Conservation (phyloP, 1,284 basidiomycete genomes). For the Cryptococcus neoformans region DNA sequence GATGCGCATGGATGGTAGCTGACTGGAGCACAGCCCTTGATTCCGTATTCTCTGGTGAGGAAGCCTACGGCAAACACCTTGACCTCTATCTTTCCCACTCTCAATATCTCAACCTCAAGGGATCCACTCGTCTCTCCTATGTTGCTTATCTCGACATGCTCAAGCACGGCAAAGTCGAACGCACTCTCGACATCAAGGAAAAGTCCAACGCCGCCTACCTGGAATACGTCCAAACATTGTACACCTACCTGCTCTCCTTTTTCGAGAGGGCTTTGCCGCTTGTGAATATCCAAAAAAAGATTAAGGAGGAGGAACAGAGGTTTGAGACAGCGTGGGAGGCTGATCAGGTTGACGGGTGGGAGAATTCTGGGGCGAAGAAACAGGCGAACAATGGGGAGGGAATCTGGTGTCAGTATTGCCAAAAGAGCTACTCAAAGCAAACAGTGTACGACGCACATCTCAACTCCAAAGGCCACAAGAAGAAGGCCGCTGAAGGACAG, state of each 20-base stretch:
- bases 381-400: conserved; percentile 54
- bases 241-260: conserved; percentile 82
- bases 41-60: conserved; percentile 91
- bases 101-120: conserved; percentile 84
- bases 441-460: conserved; percentile 97
- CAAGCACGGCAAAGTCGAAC: conserved; percentile 48
- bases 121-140: conserved; percentile 77
- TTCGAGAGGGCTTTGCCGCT: conserved; percentile 83
- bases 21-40: conserved; percentile 64
- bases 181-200: conserved; percentile 69
- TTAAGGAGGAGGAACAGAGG: conserved; percentile 61
- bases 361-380: conserved; percentile 35
- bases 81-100: conserved; percentile 89
- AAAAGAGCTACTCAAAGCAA: conserved; percentile 92
- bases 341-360: conserved; percentile 73
- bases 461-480: conserved; percentile 90
- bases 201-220: conserved; percentile 71
- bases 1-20: background rate
- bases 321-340: conserved; percentile 81
- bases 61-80: conserved; percentile 89
- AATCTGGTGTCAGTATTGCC: conserved; percentile 95
- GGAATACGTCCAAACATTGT: conserved; percentile 78
- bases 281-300: conserved; percentile 69
- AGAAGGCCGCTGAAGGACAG: conserved; percentile 60
- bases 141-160: conserved; percentile 88